phyloP scores from a whole-genome alignment of 768 basidiomycete species.

The Mycena belliarum region DNA sequence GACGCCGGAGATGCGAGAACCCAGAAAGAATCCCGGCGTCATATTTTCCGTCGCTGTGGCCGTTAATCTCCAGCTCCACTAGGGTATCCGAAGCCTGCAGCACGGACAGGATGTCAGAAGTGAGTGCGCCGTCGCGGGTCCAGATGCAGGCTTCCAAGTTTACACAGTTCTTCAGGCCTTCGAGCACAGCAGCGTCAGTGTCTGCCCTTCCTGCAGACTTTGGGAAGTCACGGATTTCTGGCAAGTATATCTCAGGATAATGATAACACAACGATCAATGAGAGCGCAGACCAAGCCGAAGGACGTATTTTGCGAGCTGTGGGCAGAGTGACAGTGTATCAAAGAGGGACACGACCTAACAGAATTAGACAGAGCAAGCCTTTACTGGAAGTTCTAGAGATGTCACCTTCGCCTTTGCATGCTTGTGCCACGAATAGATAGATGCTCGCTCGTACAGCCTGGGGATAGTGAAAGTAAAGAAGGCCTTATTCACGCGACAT shows the following conservation, averaged over 20 bases:
- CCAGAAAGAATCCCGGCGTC: conserved; percentile 49
- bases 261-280: background rate
- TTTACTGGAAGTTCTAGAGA: background rate
- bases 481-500: conserved; percentile 61
- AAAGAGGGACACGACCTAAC: conserved; percentile 63
- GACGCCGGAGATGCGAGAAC: conserved; percentile 53
- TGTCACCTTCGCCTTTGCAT: conserved; percentile 59
- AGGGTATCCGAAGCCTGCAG: conserved; percentile 45
- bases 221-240: conserved; percentile 78
- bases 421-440: conserved; percentile 73
- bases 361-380: background rate
- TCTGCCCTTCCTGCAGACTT: conserved; percentile 42
- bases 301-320: conserved; percentile 59
- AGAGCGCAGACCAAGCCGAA: conserved; percentile 57
- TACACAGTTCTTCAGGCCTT: conserved; percentile 60
- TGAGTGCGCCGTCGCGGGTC: conserved; percentile 80
- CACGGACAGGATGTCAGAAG: conserved; percentile 55
- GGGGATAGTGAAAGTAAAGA: conserved; percentile 51
- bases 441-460: conserved; percentile 58
- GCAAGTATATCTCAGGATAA: background rate
- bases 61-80: conserved; percentile 70
- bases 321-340: conserved; percentile 54
- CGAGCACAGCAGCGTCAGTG: conserved; percentile 41
- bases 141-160: conserved; percentile 68
- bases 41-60: conserved; percentile 57